Conservation (phyloP, 1,284 basidiomycete genomes). For the Sutorius eximius region DNA sequence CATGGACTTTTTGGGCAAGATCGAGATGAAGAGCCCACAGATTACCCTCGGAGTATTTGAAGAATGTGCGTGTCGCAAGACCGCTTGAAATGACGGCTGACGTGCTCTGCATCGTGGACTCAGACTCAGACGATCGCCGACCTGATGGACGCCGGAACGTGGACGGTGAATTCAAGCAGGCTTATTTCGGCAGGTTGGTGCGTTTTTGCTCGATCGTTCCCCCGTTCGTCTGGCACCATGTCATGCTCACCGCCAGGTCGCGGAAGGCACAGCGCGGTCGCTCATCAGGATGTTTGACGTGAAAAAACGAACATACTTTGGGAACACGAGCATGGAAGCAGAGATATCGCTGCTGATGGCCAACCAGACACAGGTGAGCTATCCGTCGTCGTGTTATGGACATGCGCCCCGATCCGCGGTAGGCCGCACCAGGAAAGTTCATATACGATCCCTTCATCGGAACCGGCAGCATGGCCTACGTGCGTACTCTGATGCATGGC, state of each 20-base stretch:
- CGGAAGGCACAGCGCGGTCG: constrained; percentile 68
- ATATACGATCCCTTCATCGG: constrained; percentile 97
- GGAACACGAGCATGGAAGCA: constrained; percentile 98
- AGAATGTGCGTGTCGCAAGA: constrained; percentile 70
- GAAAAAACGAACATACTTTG: constrained; percentile 89
- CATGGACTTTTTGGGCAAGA: constrained; percentile 81
- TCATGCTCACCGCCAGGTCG: constrained; percentile 48
- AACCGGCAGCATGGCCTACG: constrained; percentile 95
- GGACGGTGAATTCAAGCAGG: constrained; percentile 67
- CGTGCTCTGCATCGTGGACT: not conserved
- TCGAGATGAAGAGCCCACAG: constrained; percentile 82
- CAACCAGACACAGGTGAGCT: constrained; percentile 80
- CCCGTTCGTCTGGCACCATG: not conserved
- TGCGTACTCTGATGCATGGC: constrained; percentile 30
- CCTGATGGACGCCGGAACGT: constrained; percentile 52
- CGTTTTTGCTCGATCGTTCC: constrained; percentile 37
- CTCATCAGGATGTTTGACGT: constrained; percentile 78
- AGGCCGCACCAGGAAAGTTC: constrained; percentile 87
- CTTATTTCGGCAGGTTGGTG: constrained; percentile 86
- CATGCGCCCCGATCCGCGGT: not conserved
- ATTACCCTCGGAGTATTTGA: constrained; percentile 83
- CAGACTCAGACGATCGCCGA: constrained; percentile 52
- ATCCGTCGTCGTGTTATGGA: not conserved
- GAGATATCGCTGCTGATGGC: constrained; percentile 96
- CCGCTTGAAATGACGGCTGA: constrained; percentile 1